Evolutionary conservation across 164 flowering plant genomes (phyloP), one percentile per base, ranked within the genome.

Genomic region (Vitis rupestris): DNA sequence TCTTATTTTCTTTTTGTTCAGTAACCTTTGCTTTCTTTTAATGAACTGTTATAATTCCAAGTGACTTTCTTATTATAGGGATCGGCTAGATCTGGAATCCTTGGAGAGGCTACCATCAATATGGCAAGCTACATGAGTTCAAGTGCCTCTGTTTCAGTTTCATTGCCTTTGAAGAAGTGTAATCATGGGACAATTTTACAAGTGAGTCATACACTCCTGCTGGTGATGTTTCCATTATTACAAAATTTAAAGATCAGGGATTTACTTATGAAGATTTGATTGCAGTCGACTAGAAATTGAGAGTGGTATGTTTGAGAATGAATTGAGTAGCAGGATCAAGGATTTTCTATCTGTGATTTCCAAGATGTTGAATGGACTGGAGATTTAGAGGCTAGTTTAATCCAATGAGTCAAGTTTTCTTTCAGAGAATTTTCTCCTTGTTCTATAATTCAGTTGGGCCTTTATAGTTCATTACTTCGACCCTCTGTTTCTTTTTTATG

Each of bases 41-140:
- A 37, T 37, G 44, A 0, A 37, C 6, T 37, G 44, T 37, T 37
- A 56, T 10, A 56, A 19, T 56, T 56, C 27, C 23, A 19, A 15
- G n/a, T 51, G 17, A 67, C 37, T 66, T n/a, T 37, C 55, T 17
- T 27, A 59, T 57, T 47, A 17, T 15, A 87, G 91, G 91, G 89
- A 65, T 82, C 87, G 63, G 62, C 85, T 53, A 80, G 85, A 73
- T 81, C 88, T 50, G 83, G 84, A 48, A 80, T 79, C 59, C 88
- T 87, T 63, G 91, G 91, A 52, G 89, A 87, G 75, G 85, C 77
- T 10, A 78, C 72, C 3, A 51, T 88, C 62, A 80, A 86, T 58
- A 56, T 84, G 78, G 70, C 80, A 63, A 59, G 65, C 9, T 82
- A 82, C 70, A 69, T 74, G 59, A 68, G 73, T 70, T 78, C 85